phyloP scores from a whole-genome alignment of 2,329 filamentous ascomycete species.

The Alternaria sp. region DNA sequence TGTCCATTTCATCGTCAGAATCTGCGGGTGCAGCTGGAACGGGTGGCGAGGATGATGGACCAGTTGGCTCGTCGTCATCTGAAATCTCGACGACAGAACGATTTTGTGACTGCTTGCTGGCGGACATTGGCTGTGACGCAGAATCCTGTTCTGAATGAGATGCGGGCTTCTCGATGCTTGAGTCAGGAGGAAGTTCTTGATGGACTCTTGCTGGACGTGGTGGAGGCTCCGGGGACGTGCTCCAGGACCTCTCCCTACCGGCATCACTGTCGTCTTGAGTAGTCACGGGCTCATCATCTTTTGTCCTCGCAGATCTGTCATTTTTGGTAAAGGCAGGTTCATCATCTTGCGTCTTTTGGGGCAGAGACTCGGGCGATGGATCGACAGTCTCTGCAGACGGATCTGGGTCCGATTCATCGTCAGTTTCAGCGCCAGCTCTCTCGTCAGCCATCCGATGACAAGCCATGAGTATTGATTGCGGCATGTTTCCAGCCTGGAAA shows the following conservation, averaged over 20 bases:
- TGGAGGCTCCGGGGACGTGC: conserved; percentile 21
- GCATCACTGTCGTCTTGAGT: conserved; percentile 10
- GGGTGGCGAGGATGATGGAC: conserved; percentile 29
- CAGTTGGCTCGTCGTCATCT: conserved; percentile 11
- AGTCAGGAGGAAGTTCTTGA: conserved; percentile 39
- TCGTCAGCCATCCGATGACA: conserved; percentile 27
- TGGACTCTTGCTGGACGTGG: conserved; percentile 8
- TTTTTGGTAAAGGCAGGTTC: conserved; percentile 14
- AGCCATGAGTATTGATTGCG: conserved; percentile 39
- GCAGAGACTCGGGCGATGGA: conserved; percentile 11
- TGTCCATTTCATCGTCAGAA: conserved; percentile 40
- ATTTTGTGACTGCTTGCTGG: not conserved
- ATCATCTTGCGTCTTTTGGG: conserved; percentile 11
- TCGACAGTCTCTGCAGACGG: conserved; percentile 16
- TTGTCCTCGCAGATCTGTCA: conserved; percentile 3
- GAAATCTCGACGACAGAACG: conserved; percentile 12
- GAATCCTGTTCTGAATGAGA: not conserved
- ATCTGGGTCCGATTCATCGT: conserved; percentile 18
- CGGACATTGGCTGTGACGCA: not conserved
- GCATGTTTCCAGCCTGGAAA: conserved; percentile 50
- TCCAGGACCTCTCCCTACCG: conserved; percentile 25
- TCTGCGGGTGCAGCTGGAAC: conserved; percentile 2
- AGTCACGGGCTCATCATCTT: conserved; percentile 14
- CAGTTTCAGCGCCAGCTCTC: conserved; percentile 16
- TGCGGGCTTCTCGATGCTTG: conserved; percentile 24